Evolutionary conservation across 202 grass and related monocot species (phyloP).

Genomic region (Carex arenaria): DNA sequence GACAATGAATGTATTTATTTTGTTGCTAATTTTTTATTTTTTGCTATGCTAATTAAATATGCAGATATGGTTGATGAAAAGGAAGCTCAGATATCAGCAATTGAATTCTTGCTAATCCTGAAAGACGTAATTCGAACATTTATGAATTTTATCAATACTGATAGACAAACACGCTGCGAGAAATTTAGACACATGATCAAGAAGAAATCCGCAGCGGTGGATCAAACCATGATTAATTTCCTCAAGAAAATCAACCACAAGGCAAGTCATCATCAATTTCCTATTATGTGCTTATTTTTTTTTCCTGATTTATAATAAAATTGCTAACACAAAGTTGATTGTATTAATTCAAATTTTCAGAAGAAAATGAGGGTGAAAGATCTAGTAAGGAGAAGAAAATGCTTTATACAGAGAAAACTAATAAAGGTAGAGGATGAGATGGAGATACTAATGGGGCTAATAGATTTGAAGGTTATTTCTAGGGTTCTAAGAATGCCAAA

Average conservation of each 20-base stretch:
- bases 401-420: slow-evolving; percentile 47
- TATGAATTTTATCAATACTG: slow-evolving; percentile 61
- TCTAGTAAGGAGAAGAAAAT: slow-evolving; percentile 45
- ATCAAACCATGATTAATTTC: slow-evolving; percentile 34
- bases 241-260: slow-evolving; percentile 67
- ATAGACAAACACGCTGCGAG: slow-evolving; percentile 65
- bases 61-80: slow-evolving; percentile 63
- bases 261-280: slow-evolving; percentile 17
- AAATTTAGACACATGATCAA: slow-evolving; percentile 59
- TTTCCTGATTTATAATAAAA: neutral
- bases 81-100: slow-evolving; percentile 63
- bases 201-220: slow-evolving; percentile 30
- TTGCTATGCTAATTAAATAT: neutral
- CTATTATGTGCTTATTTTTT: neutral
- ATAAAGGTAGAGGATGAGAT: slow-evolving; percentile 49
- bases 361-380: slow-evolving; percentile 79
- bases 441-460: slow-evolving; percentile 69
- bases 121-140: slow-evolving; percentile 72
- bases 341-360: slow-evolving; percentile 26
- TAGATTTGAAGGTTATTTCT: slow-evolving; percentile 76
- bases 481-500: slow-evolving; percentile 76
- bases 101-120: slow-evolving; percentile 70
- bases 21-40: neutral
- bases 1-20: neutral
- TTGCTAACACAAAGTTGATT: neutral